Evolutionary conservation across 148 eudicot species (phyloP).

Genomic region (Suaeda aralocaspica): DNA sequence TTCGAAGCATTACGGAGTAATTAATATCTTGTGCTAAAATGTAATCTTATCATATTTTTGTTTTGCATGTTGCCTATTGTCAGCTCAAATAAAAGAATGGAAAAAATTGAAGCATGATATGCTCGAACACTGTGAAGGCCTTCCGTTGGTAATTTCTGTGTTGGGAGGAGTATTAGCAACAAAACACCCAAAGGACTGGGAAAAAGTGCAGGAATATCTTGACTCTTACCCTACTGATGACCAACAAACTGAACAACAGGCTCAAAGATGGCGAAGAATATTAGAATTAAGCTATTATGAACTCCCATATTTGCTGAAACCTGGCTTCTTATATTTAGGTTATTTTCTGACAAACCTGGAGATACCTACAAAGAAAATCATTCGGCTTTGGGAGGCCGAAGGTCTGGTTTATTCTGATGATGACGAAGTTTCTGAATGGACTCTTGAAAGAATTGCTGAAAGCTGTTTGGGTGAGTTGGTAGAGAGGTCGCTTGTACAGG

Average conservation of each 20-base stretch:
- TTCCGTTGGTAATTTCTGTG: slow-evolving; percentile 23
- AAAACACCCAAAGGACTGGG: slow-evolving; percentile 18
- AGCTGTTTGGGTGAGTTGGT: slow-evolving; percentile 21
- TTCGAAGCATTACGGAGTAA: too few relatives aligned
- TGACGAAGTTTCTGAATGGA: slow-evolving; percentile 9
- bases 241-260: neutral
- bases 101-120: neutral
- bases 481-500: slow-evolving; percentile 18
- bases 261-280: slow-evolving; percentile 7
- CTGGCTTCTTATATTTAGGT: slow-evolving; percentile 29
- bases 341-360: slow-evolving; percentile 24
- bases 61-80: neutral
- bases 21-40: too few relatives aligned
- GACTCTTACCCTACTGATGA: neutral
- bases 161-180: slow-evolving; percentile 24
- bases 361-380: slow-evolving; percentile 15
- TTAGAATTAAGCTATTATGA: slow-evolving; percentile 28
- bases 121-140: slow-evolving; percentile 18
- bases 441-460: slow-evolving; percentile 27
- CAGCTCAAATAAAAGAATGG: neutral
- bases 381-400: slow-evolving; percentile 32
- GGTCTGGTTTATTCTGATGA: slow-evolving; percentile 20
- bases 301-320: slow-evolving; percentile 28
- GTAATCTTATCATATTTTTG: neutral
- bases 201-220: neutral